Conservation (phyloP, 2,329 filamentous ascomycete genomes). For the Lasiodiplodia theobromae region DNA sequence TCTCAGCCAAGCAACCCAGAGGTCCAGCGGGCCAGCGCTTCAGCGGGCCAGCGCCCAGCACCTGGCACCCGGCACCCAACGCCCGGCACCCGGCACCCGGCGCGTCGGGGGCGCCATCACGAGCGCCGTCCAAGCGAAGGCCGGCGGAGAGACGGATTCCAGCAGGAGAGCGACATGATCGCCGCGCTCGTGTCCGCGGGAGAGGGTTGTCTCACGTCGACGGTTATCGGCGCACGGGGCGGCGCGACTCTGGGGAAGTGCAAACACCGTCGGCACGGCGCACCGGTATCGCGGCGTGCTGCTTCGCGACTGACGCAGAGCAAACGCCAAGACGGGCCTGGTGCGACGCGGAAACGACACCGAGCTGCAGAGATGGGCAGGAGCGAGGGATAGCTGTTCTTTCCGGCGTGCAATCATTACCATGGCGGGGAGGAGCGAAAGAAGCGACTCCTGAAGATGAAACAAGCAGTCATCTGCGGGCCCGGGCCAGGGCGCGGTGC, state of each 20-base stretch:
- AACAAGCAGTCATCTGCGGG: slow-evolving; percentile 12
- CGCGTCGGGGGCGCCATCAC: neutral
- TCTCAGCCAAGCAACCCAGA: neutral
- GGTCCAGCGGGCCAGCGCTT: neutral
- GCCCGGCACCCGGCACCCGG: neutral
- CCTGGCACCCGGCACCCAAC: neutral
- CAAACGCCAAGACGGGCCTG: slow-evolving; percentile 20
- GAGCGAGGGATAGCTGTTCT: neutral
- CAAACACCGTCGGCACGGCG: slow-evolving; percentile 11
- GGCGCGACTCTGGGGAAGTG: slow-evolving; percentile 10
- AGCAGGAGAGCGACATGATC: slow-evolving; percentile 11
- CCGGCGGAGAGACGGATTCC: neutral
- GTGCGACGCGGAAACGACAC: slow-evolving; percentile 17
- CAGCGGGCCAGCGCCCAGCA: neutral
- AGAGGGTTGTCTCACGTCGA: slow-evolving; percentile 5
- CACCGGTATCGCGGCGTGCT: slow-evolving; percentile 1
- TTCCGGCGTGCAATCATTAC: slow-evolving; percentile 7
- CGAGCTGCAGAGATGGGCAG: slow-evolving; percentile 14
- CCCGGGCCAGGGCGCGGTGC: neutral
- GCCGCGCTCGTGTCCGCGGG: slow-evolving; percentile 7
- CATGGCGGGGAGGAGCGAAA: slow-evolving; percentile 8
- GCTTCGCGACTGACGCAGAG: slow-evolving; percentile 1
- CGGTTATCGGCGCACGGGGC: slow-evolving; percentile 11
- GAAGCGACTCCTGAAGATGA: slow-evolving; percentile 14
- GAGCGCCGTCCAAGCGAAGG: neutral